phyloP scores from a whole-genome alignment of 176 grass and related monocot genomes.

The Juncus effusus region DNA sequence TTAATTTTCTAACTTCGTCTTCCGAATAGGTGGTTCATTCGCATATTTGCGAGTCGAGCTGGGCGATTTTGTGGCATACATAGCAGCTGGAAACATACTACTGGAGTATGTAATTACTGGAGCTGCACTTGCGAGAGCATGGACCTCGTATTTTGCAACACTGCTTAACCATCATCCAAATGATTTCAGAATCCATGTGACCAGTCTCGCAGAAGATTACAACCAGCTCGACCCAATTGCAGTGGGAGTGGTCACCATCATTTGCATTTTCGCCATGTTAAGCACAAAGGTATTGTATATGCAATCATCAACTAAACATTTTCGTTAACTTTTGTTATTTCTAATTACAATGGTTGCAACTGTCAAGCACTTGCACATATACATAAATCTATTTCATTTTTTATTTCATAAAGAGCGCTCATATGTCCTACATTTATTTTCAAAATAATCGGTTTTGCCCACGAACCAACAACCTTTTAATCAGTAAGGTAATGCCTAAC shows the following conservation, averaged over 20 bases:
- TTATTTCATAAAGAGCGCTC: too few relatives aligned
- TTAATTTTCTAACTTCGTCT: too few relatives aligned
- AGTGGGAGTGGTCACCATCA: slow-evolving; percentile 41
- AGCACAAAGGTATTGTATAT: slow-evolving; percentile 48
- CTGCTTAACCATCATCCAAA: slow-evolving; percentile 46
- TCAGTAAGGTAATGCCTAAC: too few relatives aligned
- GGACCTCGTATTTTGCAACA: slow-evolving; percentile 96
- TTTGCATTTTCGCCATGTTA: slow-evolving; percentile 50
- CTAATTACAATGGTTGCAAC: too few relatives aligned
- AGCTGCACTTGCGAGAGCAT: slow-evolving; percentile 56
- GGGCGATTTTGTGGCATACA: slow-evolving; percentile 81
- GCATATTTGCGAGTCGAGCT: slow-evolving; percentile 86
- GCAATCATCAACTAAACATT: background rate
- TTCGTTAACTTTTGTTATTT: background rate
- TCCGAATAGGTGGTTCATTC: slow-evolving; percentile 63
- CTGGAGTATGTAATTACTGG: slow-evolving; percentile 81
- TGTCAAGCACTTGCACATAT: too few relatives aligned
- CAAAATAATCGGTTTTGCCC: too few relatives aligned
- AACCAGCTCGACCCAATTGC: slow-evolving; percentile 73
- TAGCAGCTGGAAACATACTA: slow-evolving; percentile 83
- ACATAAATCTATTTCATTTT: too few relatives aligned
- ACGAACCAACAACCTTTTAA: too few relatives aligned
- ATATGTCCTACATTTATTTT: too few relatives aligned
- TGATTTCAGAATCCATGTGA: slow-evolving; percentile 74
- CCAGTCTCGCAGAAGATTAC: slow-evolving; percentile 48